These are phyloP conservation scores for Jamesozyma hellenica DNA, from an alignment of 805 yeast species.

Conservation along the genomic window DNA sequence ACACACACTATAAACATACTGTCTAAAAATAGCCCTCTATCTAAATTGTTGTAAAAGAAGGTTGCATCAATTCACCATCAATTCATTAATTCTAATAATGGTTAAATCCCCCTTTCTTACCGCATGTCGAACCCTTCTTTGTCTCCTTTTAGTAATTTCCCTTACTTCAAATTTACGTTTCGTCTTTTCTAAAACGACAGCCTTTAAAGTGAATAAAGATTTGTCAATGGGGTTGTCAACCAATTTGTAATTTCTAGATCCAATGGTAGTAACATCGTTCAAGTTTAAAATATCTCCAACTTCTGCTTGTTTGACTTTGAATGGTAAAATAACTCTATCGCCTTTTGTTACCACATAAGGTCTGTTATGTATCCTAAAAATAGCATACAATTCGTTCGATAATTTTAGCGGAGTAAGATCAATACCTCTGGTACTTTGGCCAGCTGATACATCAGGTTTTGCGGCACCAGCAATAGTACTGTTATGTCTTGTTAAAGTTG, in stretches of 20 bases:
- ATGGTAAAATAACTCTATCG: constrained; percentile 73
- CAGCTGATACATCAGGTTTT: not conserved
- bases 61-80: constrained; percentile 37
- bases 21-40: too few species aligned
- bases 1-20: too few species aligned
- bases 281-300: constrained; percentile 77
- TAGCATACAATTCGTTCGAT: constrained; percentile 67
- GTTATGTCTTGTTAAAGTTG: not conserved
- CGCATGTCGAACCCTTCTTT: constrained; percentile 62
- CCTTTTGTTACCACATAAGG: constrained; percentile 88
- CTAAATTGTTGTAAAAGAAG: too few species aligned
- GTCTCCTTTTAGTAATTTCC: constrained; percentile 70
- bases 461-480: not conserved
- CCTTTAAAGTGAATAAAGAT: constrained; percentile 50
- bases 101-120: constrained; percentile 65
- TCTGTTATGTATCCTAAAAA: constrained; percentile 69
- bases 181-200: constrained; percentile 78
- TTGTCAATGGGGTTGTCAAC: constrained; percentile 47
- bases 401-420: constrained; percentile 57
- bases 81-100: constrained; percentile 63
- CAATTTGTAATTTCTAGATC: constrained; percentile 73
- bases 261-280: constrained; percentile 69
- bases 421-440: not conserved
- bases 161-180: constrained; percentile 64
- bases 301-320: constrained; percentile 58